Conservation (phyloP, 441 rosid genomes). For the Omphalea diandra region DNA sequence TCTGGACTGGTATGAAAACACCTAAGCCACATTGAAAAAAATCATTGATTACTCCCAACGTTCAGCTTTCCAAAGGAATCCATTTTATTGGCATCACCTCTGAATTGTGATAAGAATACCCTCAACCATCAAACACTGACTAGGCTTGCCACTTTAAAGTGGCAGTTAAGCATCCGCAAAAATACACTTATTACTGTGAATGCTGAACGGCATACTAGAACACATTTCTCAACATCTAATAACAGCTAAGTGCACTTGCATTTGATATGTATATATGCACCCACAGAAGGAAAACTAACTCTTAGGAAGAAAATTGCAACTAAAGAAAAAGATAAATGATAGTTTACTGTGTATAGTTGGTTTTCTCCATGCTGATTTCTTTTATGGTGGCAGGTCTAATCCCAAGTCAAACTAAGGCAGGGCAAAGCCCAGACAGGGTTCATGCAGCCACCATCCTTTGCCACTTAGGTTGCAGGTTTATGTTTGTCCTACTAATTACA, state of each 20-base stretch:
- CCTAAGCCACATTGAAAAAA: constrained; percentile 37
- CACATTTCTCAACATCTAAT: not conserved
- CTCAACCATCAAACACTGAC: not conserved
- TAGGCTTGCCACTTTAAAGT: not conserved
- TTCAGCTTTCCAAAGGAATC: constrained; percentile 7
- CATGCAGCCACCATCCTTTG: not conserved
- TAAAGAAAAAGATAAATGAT: not conserved
- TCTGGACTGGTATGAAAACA: constrained; percentile 59
- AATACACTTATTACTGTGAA: not conserved
- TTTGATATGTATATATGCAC: not conserved
- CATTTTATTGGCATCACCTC: not conserved
- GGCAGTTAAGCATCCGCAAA: not conserved
- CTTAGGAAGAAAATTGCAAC: not conserved
- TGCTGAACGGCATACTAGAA: not conserved
- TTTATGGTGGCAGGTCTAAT: not conserved
- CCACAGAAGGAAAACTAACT: not conserved
- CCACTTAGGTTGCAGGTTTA: not conserved
- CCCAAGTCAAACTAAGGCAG: not conserved
- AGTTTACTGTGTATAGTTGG: not conserved
- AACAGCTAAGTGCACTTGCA: not conserved
- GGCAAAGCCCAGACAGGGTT: not conserved
- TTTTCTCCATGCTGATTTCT: not conserved
- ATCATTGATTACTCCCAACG: constrained; percentile 2
- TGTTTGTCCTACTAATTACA: not conserved
- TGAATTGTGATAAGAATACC: not conserved